Conservation (phyloP, 2,329 filamentous ascomycete species). For the Sclerotinia sclerotiorum region DNA sequence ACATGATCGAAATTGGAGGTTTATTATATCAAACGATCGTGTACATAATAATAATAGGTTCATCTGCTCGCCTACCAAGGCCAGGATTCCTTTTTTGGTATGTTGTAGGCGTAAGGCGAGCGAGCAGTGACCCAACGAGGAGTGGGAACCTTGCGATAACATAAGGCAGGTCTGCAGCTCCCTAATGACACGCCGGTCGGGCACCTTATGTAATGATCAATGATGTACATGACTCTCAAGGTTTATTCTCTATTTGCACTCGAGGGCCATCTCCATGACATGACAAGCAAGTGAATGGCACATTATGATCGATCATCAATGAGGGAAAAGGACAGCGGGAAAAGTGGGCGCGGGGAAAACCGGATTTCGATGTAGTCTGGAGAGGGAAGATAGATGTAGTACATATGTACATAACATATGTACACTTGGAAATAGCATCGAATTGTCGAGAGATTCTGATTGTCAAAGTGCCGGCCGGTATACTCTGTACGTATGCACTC, state of each 20-base stretch:
- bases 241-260: conserved; percentile 7
- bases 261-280: neutral
- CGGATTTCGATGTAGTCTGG: too few relatives aligned
- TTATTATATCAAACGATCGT: conserved; percentile 11
- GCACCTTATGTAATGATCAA: neutral
- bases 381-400: too few relatives aligned
- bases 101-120: conserved; percentile 14
- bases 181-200: neutral
- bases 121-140: conserved; percentile 10
- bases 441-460: neutral
- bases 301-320: too few relatives aligned
- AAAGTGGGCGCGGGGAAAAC: too few relatives aligned
- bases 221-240: neutral
- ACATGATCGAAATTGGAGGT: neutral
- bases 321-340: too few relatives aligned
- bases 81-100: conserved; percentile 16
- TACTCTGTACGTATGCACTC: too few relatives aligned
- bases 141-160: conserved; percentile 6
- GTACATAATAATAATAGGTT: conserved; percentile 19
- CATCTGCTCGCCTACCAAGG: conserved; percentile 12
- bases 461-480: neutral
- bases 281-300: too few relatives aligned
- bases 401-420: too few relatives aligned
- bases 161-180: neutral
- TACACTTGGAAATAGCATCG: neutral